A percentile compares a stretch with the other conserved stretches of the same genome.
Evolutionary conservation across 2,329 filamentous ascomycete species (phyloP).

Genomic region (Xylariaceae sp.): DNA sequence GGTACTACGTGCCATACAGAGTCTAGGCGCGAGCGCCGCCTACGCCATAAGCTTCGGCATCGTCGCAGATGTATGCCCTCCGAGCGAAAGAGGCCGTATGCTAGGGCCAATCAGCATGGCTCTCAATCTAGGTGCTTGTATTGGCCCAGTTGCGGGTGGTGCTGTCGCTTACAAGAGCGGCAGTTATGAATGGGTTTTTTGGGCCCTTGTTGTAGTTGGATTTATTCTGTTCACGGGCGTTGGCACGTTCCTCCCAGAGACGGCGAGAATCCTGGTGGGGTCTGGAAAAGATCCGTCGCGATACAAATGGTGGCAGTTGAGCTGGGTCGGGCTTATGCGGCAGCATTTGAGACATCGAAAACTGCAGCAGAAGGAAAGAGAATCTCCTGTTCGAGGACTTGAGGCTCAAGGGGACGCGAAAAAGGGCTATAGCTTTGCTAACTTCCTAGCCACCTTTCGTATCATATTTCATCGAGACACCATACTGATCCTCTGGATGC

Average conservation of each 20-base stretch:
- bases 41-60: not conserved
- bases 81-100: conserved; percentile 1
- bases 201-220: conserved; percentile 1
- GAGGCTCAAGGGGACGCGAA: not conserved
- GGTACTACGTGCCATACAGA: not conserved
- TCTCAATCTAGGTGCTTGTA: not conserved
- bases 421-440: not conserved
- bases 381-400: not conserved
- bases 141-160: conserved; percentile 4
- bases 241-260: conserved; percentile 1
- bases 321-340: not conserved
- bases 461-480: not conserved
- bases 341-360: not conserved
- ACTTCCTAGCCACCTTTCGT: not conserved
- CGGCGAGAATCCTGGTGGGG: conserved; percentile 1
- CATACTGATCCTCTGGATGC: not conserved
- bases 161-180: not conserved
- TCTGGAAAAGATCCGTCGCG: not conserved
- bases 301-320: not conserved
- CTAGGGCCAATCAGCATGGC: conserved; percentile 1
- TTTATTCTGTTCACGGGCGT: not conserved
- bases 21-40: not conserved
- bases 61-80: conserved; percentile 1
- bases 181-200: not conserved
- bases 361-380: not conserved